Evolutionary conservation across 148 eudicot species (phyloP).

Genomic region (Vaccinium darrowii): DNA sequence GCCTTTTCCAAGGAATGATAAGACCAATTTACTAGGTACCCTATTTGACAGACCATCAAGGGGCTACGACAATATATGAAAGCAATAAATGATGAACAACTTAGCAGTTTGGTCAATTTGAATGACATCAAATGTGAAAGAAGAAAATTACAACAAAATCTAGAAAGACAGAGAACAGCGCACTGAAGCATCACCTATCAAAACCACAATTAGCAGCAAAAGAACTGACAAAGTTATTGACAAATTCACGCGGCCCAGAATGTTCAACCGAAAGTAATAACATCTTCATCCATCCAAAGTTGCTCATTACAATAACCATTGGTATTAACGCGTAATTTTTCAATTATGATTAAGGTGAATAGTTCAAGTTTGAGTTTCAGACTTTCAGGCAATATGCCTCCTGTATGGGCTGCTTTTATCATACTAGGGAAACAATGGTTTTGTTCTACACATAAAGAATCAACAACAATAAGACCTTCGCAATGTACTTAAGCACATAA

Average conservation of each 20-base stretch:
- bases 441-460: background rate
- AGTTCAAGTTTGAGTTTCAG: background rate
- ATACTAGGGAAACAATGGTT: background rate
- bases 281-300: background rate
- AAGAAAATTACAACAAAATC: background rate
- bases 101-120: background rate
- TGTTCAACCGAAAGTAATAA: background rate
- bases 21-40: background rate
- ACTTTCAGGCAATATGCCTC: background rate
- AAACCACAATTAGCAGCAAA: background rate
- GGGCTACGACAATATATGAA: background rate
- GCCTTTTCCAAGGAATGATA: background rate
- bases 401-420: background rate
- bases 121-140: background rate
- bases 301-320: background rate
- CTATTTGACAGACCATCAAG: background rate
- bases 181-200: background rate
- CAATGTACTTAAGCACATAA: background rate
- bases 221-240: background rate
- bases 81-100: background rate
- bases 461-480: background rate
- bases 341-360: background rate
- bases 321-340: background rate
- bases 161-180: background rate
- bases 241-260: background rate